Conservation (phyloP, 2,329 filamentous ascomycete genomes). For the Aspergillus nomiae region DNA sequence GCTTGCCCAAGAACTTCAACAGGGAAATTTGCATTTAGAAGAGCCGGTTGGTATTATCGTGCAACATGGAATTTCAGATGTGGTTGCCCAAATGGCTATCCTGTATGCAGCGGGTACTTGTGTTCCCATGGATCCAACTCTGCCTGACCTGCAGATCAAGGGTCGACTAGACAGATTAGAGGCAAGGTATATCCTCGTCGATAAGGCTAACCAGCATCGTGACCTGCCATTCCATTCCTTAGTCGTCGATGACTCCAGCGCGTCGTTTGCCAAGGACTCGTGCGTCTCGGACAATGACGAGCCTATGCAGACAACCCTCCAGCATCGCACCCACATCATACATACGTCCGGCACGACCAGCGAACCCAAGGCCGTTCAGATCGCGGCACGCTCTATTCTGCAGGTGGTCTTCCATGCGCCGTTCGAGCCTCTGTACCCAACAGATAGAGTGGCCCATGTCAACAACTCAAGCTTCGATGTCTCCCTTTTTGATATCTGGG, state of each 20-base stretch:
- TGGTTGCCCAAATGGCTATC: constrained; percentile 26
- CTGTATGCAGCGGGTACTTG: constrained; percentile 26
- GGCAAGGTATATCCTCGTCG: background rate
- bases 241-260: background rate
- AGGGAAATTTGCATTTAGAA: background rate
- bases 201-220: background rate
- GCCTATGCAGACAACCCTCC: background rate
- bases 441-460: constrained; percentile 21
- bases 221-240: background rate
- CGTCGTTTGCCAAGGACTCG: background rate
- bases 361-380: constrained; percentile 27
- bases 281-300: background rate
- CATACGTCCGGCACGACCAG: constrained; percentile 27
- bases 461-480: constrained; percentile 30
- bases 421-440: constrained; percentile 13
- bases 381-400: constrained; percentile 20
- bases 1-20: background rate
- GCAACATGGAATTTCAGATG: constrained; percentile 18
- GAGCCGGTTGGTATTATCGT: constrained; percentile 23
- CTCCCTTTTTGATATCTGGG: constrained; percentile 29
- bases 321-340: constrained; percentile 20
- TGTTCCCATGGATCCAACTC: constrained; percentile 22
- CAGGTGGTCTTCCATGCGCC: constrained; percentile 23
- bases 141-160: constrained; percentile 23
- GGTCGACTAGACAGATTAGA: constrained; percentile 13